Evolutionary conservation across 2,329 filamentous ascomycete species (phyloP).

Genomic region (Aspergillus terreus): DNA sequence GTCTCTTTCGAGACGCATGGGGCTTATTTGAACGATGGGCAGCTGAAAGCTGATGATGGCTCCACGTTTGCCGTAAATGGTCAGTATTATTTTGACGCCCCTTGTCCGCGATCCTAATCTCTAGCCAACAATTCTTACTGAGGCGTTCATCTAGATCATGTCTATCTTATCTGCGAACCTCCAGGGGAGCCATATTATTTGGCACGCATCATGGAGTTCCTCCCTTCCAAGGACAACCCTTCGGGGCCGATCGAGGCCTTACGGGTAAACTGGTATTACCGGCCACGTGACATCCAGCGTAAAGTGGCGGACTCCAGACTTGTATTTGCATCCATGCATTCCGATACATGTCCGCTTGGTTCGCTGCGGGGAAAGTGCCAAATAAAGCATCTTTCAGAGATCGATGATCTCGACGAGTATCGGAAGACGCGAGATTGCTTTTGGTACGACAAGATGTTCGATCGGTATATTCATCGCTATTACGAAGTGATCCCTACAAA

Average conservation of each 20-base stretch:
- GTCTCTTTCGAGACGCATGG: slow-evolving; percentile 76
- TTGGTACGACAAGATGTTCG: slow-evolving; percentile 96
- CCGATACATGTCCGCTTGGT: slow-evolving; percentile 87
- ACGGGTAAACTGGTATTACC: slow-evolving; percentile 97
- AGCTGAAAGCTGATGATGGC: slow-evolving; percentile 85
- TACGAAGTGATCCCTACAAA: slow-evolving; percentile 94
- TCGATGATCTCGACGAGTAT: slow-evolving; percentile 75
- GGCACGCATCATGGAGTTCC: slow-evolving; percentile 96
- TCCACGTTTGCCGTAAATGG: slow-evolving; percentile 80
- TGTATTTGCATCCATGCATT: slow-evolving; percentile 97
- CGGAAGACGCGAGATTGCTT: slow-evolving; percentile 83
- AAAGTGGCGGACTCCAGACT: slow-evolving; percentile 86
- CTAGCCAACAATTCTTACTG: background rate
- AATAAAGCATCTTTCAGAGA: slow-evolving; percentile 84
- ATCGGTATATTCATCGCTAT: slow-evolving; percentile 95
- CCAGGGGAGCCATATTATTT: slow-evolving; percentile 98
- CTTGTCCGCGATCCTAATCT: slow-evolving; percentile 5
- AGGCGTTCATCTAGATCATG: slow-evolving; percentile 56
- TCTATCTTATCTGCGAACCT: slow-evolving; percentile 95
- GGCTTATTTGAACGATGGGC: slow-evolving; percentile 67
- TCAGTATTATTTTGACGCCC: slow-evolving; percentile 48
- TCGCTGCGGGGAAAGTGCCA: slow-evolving; percentile 90
- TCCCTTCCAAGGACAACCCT: slow-evolving; percentile 73
- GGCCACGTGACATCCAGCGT: slow-evolving; percentile 90
- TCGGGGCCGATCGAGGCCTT: slow-evolving; percentile 75